These are phyloP conservation scores for Hygrophorus russula DNA, from an alignment of 768 basidiomycete genomes.

Conservation along the genomic window DNA sequence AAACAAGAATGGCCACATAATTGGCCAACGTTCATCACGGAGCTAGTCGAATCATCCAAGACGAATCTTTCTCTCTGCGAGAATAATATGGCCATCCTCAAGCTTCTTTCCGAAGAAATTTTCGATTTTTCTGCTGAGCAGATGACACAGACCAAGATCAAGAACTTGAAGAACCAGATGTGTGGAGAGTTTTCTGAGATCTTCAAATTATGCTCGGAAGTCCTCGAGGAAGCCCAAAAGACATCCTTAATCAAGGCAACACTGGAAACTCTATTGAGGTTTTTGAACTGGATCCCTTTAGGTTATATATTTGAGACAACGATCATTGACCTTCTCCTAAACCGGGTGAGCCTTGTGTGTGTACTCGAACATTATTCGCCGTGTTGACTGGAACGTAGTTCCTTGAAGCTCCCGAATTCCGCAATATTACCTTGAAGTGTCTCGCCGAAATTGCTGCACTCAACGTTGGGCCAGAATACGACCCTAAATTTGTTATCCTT, in stretches of 20 bases:
- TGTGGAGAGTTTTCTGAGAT: conserved; percentile 95
- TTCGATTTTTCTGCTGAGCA: conserved; percentile 98
- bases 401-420: conserved; percentile 92
- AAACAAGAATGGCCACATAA: conserved; percentile 99
- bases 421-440: conserved; percentile 94
- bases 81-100: conserved; percentile 99
- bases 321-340: conserved; percentile 87
- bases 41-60: conserved; percentile 95
- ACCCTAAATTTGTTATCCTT: conserved; percentile 93
- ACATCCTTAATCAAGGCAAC: conserved; percentile 89
- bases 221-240: conserved; percentile 95
- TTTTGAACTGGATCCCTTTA: conserved; percentile 98
- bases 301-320: conserved; percentile 99
- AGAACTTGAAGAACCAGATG: conserved; percentile 97
- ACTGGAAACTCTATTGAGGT: conserved; percentile 86
- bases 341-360: conserved; percentile 54
- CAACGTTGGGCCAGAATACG: conserved; percentile 92
- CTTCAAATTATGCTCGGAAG: conserved; percentile 95
- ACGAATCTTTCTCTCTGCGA: conserved; percentile 94
- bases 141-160: conserved; percentile 97
- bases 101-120: conserved; percentile 95
- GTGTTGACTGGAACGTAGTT: conserved; percentile 45
- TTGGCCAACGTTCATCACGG: conserved; percentile 96
- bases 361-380: conserved; percentile 4
- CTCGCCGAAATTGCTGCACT: conserved; percentile 93